Percentiles rank a stretch among this genome's conserved stretches.
phyloP scores from a whole-genome alignment of 108 stramenopile species.

The Mediolabrus comicus region DNA sequence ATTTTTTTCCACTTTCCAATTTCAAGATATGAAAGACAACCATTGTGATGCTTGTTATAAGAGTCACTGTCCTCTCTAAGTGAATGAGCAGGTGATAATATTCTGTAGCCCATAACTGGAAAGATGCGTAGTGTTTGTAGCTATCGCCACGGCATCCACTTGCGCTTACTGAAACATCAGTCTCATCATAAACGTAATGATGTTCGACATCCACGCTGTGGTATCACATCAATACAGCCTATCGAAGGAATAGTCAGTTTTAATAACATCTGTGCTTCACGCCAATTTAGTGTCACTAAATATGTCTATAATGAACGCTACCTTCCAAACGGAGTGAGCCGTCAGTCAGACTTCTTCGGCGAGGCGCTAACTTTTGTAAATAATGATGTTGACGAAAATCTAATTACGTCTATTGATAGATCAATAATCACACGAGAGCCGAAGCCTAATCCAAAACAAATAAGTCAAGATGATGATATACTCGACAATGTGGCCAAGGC shows the following conservation, averaged over 20 bases:
- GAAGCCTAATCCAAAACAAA: conserved; percentile 2
- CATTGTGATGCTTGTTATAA: too few species aligned
- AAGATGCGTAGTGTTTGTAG: not conserved
- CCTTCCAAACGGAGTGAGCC: conserved; percentile 19
- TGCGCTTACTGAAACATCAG: not conserved
- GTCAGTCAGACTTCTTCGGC: conserved; percentile 71
- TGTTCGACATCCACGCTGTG: not conserved
- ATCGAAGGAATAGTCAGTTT: not conserved
- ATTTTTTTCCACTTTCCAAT: too few species aligned
- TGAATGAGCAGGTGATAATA: too few species aligned
- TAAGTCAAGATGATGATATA: not conserved
- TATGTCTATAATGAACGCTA: not conserved
- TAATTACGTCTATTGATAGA: conserved; percentile 6
- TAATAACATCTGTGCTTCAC: not conserved
- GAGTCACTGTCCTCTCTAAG: too few species aligned
- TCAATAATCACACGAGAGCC: too few species aligned
- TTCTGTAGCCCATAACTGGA: too few species aligned
- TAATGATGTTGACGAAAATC: conserved; percentile 1
- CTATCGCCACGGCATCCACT: not conserved
- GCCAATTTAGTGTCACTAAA: not conserved
- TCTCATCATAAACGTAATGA: not conserved
- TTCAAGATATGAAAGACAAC: too few species aligned
- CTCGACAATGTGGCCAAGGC: conserved; percentile 20
- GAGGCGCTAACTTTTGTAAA: conserved; percentile 73
- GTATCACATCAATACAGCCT: not conserved